Percentiles rank a stretch among this genome's conserved stretches.
Evolutionary conservation across 148 eudicot genomes (phyloP).

Genomic region (Dianthus caryophyllus): DNA sequence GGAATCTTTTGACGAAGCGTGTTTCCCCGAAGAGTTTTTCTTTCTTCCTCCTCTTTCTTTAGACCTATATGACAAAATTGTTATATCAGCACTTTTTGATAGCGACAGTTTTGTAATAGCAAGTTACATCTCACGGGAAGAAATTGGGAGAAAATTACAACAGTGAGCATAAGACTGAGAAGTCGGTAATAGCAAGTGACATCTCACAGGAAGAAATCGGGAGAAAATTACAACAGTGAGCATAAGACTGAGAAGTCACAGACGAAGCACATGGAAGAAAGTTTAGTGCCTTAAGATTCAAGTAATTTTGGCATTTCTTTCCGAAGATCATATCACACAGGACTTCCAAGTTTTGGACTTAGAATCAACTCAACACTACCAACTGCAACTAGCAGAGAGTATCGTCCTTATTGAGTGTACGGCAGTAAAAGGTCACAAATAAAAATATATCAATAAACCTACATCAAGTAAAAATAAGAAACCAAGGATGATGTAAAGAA

Average conservation of each 20-base stretch:
- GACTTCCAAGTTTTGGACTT: no score
- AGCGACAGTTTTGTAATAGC: neutral
- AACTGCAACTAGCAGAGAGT: neutral
- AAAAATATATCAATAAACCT: no score
- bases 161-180: neutral
- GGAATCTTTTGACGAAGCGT: constrained; percentile 25
- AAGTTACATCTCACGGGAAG: neutral
- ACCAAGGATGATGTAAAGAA: no score
- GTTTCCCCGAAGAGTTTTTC: constrained; percentile 44
- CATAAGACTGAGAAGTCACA: neutral
- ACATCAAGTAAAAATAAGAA: no score
- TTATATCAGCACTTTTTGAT: neutral
- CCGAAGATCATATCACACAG: neutral
- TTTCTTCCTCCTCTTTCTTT: constrained; percentile 91
- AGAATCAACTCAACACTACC: no score
- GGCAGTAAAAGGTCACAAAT: no score
- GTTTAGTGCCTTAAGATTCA: neutral
- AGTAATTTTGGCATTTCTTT: neutral
- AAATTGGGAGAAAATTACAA: neutral
- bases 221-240: neutral
- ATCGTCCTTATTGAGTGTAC: no score
- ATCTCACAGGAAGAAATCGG: neutral
- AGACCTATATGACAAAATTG: constrained; percentile 40
- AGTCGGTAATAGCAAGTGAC: neutral
- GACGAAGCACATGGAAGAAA: neutral